These are phyloP conservation scores for Bretschneidera sinensis DNA, from an alignment of 345 rosid species.

Conservation along the genomic window DNA sequence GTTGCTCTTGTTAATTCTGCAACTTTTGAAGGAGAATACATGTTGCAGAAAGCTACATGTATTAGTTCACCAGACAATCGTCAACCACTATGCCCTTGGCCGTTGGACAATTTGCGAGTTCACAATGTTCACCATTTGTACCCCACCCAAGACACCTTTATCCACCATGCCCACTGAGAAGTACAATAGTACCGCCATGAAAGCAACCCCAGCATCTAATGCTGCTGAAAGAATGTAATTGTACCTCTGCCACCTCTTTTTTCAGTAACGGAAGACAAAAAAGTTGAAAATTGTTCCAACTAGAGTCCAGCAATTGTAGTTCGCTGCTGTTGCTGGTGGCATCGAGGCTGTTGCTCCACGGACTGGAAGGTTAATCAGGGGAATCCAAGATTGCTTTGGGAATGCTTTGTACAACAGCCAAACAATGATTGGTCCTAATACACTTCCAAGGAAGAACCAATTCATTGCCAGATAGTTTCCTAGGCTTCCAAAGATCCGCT, in stretches of 20 bases:
- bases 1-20: constrained; percentile 8
- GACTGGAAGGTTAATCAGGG: constrained; percentile 81
- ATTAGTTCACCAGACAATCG: constrained; percentile 58
- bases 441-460: constrained; percentile 86
- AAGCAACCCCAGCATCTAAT: constrained; percentile 80
- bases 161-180: constrained; percentile 58
- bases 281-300: constrained; percentile 85
- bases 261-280: constrained; percentile 61
- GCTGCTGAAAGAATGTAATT: constrained; percentile 84
- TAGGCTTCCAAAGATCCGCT: constrained; percentile 58
- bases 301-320: constrained; percentile 68
- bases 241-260: constrained; percentile 90
- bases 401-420: constrained; percentile 70
- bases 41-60: not conserved
- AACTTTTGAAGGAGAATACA: constrained; percentile 5
- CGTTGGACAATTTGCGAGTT: constrained; percentile 69
- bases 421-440: constrained; percentile 66
- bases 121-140: constrained; percentile 73
- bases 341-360: constrained; percentile 73
- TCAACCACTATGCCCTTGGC: constrained; percentile 57
- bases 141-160: constrained; percentile 67
- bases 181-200: constrained; percentile 76
- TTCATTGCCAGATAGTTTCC: constrained; percentile 77
- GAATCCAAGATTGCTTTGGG: constrained; percentile 79
- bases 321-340: constrained; percentile 79